phyloP scores from a whole-genome alignment of 2,329 filamentous ascomycete genomes.

The Penicillium sumatraense region DNA sequence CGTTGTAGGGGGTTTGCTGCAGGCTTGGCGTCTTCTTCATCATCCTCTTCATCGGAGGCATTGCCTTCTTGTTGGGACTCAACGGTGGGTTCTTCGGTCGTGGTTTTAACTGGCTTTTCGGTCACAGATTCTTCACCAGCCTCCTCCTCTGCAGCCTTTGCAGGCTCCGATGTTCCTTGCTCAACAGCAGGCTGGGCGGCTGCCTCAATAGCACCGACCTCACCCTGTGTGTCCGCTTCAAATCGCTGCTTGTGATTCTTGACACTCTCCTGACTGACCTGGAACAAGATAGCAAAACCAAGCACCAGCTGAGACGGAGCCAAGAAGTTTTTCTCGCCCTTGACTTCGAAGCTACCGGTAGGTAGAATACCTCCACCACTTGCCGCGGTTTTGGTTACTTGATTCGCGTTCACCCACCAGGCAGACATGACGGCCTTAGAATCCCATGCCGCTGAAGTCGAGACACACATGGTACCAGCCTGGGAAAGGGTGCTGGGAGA shows the following conservation, averaged over 20 bases:
- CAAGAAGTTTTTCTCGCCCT: slow-evolving; percentile 87
- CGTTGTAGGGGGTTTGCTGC: slow-evolving; percentile 26
- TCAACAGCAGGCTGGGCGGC: slow-evolving; percentile 21
- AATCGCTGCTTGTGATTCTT: slow-evolving; percentile 74
- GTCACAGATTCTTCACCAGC: background rate
- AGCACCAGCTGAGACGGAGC: slow-evolving; percentile 85
- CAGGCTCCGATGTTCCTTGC: slow-evolving; percentile 19
- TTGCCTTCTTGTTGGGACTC: slow-evolving; percentile 7
- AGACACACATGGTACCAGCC: slow-evolving; percentile 82
- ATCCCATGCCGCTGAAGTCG: slow-evolving; percentile 90
- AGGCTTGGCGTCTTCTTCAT: slow-evolving; percentile 35
- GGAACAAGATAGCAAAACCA: slow-evolving; percentile 86
- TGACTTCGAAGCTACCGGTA: slow-evolving; percentile 77
- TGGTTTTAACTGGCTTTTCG: background rate
- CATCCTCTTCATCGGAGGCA: slow-evolving; percentile 32
- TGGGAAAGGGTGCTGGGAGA: slow-evolving; percentile 90
- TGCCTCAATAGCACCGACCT: slow-evolving; percentile 30
- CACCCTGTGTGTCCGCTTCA: slow-evolving; percentile 35
- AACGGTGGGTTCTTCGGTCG: background rate
- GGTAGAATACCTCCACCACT: slow-evolving; percentile 78
- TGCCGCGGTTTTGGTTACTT: slow-evolving; percentile 83
- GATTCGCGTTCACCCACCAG: slow-evolving; percentile 91
- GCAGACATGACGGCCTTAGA: slow-evolving; percentile 94
- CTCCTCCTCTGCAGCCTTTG: slow-evolving; percentile 24
- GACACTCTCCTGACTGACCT: slow-evolving; percentile 86